phyloP scores from a whole-genome alignment of 495 filamentous ascomycete genomes.

The Penicillium dipodomyicola region DNA sequence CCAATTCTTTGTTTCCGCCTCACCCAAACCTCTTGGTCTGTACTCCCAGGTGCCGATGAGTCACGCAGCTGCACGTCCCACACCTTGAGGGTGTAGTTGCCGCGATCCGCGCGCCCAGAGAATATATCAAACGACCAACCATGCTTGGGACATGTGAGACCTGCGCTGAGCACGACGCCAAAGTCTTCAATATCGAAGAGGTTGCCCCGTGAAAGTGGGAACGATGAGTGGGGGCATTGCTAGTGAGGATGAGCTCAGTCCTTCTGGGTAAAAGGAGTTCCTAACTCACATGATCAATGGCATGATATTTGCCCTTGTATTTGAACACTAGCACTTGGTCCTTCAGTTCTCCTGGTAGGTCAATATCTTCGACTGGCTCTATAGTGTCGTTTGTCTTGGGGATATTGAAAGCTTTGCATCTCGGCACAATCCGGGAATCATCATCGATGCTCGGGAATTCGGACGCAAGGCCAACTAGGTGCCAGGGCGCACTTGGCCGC shows the following conservation, averaged over 20 bases:
- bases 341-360: slow-evolving; percentile 46
- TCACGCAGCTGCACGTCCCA: slow-evolving; percentile 60
- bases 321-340: slow-evolving; percentile 60
- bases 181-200: slow-evolving; percentile 66
- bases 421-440: slow-evolving; percentile 33
- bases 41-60: slow-evolving; percentile 6
- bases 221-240: slow-evolving; percentile 62
- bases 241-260: slow-evolving; percentile 25
- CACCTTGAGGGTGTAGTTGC: slow-evolving; percentile 55
- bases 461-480: slow-evolving; percentile 46
- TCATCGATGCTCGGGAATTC: slow-evolving; percentile 50
- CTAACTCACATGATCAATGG: slow-evolving; percentile 56
- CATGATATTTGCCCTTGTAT: slow-evolving; percentile 56
- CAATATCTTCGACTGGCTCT: slow-evolving; percentile 31
- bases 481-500: slow-evolving; percentile 22
- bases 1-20: slow-evolving; percentile 41
- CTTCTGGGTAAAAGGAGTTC: neutral
- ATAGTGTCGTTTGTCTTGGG: slow-evolving; percentile 38
- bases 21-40: slow-evolving; percentile 57
- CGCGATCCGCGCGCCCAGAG: slow-evolving; percentile 53
- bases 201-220: slow-evolving; percentile 52
- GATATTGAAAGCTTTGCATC: slow-evolving; percentile 57
- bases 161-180: slow-evolving; percentile 45
- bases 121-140: slow-evolving; percentile 62
- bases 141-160: slow-evolving; percentile 59